Evolutionary conservation across 352 stramenopile genomes (phyloP).

Genomic region (Pythium sukuiense): DNA sequence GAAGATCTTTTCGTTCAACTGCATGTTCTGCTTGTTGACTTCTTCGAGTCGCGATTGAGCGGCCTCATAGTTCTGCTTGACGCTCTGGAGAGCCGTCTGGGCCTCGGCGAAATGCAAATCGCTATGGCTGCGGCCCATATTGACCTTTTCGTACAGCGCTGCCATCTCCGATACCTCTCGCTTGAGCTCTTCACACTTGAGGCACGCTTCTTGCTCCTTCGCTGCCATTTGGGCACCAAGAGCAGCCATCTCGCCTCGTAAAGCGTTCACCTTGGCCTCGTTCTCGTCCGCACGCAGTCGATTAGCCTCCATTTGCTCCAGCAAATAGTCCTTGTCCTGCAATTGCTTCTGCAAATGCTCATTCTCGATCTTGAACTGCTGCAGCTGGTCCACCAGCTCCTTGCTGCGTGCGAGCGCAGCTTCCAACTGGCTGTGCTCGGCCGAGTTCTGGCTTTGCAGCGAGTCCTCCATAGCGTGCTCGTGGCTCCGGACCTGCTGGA

Average conservation of each 20-base stretch:
- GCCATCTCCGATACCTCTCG: constrained; percentile 51
- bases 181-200: constrained; percentile 43
- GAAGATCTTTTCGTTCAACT: constrained; percentile 52
- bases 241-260: constrained; percentile 32
- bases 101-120: constrained; percentile 60
- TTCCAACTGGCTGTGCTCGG: constrained; percentile 39
- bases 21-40: constrained; percentile 51
- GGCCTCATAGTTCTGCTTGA: constrained; percentile 40
- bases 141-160: constrained; percentile 59
- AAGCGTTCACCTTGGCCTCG: constrained; percentile 39
- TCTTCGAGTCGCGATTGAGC: constrained; percentile 46
- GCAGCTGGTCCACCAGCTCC: constrained; percentile 47
- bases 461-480: constrained; percentile 37
- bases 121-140: constrained; percentile 53
- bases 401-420: constrained; percentile 32
- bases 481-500: constrained; percentile 36
- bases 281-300: constrained; percentile 45
- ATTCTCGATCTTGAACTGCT: constrained; percentile 78
- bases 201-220: constrained; percentile 36
- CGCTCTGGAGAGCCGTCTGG: constrained; percentile 44
- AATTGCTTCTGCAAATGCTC: constrained; percentile 70
- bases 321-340: constrained; percentile 61
- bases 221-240: constrained; percentile 39
- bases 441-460: constrained; percentile 23
- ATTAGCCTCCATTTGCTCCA: constrained; percentile 59